phyloP scores from a whole-genome alignment of 257 asterid genomes.

The Marsdenia floribunda region DNA sequence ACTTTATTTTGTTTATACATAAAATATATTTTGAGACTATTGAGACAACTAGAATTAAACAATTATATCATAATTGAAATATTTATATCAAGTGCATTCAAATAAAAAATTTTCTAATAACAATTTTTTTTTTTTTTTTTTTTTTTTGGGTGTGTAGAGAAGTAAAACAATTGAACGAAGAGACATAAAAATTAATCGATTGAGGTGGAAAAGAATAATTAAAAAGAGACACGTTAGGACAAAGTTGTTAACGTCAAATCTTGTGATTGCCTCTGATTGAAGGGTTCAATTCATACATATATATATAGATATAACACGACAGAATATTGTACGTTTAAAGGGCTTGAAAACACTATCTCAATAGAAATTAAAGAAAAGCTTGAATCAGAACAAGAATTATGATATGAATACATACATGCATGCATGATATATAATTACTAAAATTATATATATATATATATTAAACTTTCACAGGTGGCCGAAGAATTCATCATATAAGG shows the following conservation, averaged over 20 bases:
- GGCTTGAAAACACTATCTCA: not conserved
- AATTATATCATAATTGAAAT: too few species aligned
- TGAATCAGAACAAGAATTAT: not conserved
- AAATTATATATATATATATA: not conserved
- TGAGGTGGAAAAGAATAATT: not conserved
- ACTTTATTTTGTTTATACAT: too few species aligned
- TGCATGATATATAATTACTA: too few species aligned
- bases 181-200: not conserved
- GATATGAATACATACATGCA: not conserved
- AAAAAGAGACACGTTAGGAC: not conserved
- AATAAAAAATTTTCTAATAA: too few species aligned
- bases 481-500: not conserved
- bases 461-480: slow-evolving; percentile 20
- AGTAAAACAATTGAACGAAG: too few species aligned
- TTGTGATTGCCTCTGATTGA: not conserved
- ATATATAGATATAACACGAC: not conserved
- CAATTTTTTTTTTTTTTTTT: too few species aligned
- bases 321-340: not conserved
- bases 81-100: too few species aligned
- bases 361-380: too few species aligned
- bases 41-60: too few species aligned
- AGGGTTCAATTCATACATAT: not conserved
- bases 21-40: too few species aligned
- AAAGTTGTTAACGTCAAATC: not conserved
- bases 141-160: too few species aligned